Conservation (phyloP, 805 yeast genomes). For the Candida tammaniensis region DNA sequence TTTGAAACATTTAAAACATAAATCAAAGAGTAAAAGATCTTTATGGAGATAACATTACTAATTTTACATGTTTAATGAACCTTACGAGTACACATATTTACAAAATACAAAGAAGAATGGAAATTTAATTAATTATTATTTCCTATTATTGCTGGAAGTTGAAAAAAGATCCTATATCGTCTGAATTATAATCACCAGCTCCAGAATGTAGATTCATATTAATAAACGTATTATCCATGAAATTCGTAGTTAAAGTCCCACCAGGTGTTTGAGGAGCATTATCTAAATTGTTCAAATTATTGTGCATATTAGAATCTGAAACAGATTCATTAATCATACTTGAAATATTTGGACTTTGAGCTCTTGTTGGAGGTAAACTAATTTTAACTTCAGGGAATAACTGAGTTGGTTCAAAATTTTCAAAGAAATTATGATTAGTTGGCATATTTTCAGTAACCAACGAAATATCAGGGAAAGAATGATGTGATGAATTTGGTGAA, state of each 20-base stretch:
- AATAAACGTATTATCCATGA: constrained; percentile 39
- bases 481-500: constrained; percentile 35
- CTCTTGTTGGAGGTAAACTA: constrained; percentile 36
- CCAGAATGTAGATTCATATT: constrained; percentile 43
- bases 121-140: background rate
- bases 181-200: constrained; percentile 20
- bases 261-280: constrained; percentile 22
- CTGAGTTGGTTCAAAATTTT: constrained; percentile 56
- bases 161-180: constrained; percentile 28
- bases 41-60: constrained; percentile 9
- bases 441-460: constrained; percentile 54
- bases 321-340: constrained; percentile 4
- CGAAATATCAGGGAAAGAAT: constrained; percentile 51
- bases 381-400: constrained; percentile 45
- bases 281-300: constrained; percentile 1
- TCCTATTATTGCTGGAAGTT: constrained; percentile 6
- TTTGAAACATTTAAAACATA: constrained; percentile 25
- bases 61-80: background rate
- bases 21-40: constrained; percentile 13
- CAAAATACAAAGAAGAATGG: constrained; percentile 1
- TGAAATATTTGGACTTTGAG: constrained; percentile 29
- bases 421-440: constrained; percentile 42
- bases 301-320: background rate
- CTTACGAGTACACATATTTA: background rate
- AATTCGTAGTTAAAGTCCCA: constrained; percentile 29